Base-by-base conservation (phyloP, 1,139 yeast species). In the Yamadazyma triangularis region DNA sequence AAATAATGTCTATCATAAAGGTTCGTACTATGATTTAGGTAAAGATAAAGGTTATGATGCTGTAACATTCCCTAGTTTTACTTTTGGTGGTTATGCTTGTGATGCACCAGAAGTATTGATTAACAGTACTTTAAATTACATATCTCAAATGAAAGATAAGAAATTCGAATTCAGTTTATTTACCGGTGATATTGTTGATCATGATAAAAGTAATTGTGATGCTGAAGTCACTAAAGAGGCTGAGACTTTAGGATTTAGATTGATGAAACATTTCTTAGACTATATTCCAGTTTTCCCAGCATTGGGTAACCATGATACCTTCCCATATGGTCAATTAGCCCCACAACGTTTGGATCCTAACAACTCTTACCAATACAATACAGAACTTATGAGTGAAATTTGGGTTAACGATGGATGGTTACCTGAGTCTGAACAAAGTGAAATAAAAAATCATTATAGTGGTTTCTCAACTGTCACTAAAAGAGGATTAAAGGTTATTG, bases 111-210 rank as follows among this genome's bases (percentile, higher is more conserved):
- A 74, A 39, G 47, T 72, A 5, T 57, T 79, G 40, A 56, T 79
- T 44, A 77, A 77, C 50, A 73, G 70, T 38, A 68, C 82, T 15
- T 58, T 79, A 51, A 60, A 61, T 27, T 58, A 73, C 15, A 63
- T 76, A 34, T 58, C 60, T 10, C 45, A 62, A 18, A 18, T 36
- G 24, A 34, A 53, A 24, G 46, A 54, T 13, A 45, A 60, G 13
- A 50, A 62, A 8, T 79, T 71, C 43, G 79, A 76, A 31, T 79
- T 80, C 48, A 69, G 79, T 3, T 50, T 80, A 16, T 80, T 79
- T 60, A 80, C 87, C 2, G 88, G 87, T 32, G 88, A 79, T 45
- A 59, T 78, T 50, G 79, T 78, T 24, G 84, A 77, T 47, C 85
- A 78, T 44, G 78, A 73, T 41, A 72, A 62, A 28, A 42, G 53